A percentile compares a stretch with the other conserved stretches of the same genome.
These are phyloP conservation scores for Pelargonium citronellum DNA, from an alignment of 441 rosid species.

Conservation along the genomic window DNA sequence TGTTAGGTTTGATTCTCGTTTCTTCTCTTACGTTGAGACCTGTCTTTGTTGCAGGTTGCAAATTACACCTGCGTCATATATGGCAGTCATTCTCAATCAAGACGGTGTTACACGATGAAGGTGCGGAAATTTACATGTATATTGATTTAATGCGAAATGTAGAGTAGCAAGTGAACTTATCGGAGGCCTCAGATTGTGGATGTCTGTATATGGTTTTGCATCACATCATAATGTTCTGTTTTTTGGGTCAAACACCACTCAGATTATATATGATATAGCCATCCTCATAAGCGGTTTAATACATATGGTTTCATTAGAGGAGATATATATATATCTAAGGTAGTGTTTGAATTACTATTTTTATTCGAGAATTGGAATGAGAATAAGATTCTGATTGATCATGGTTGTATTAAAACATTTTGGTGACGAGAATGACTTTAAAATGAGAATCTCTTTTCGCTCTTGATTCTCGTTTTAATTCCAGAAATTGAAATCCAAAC, in stretches of 20 bases:
- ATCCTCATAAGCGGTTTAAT: too few species aligned
- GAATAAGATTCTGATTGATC: too few species aligned
- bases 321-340: too few species aligned
- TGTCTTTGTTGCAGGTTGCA: conserved; percentile 9
- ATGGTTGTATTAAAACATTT: too few species aligned
- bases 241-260: not conserved
- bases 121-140: conserved; percentile 9
- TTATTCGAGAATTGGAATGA: too few species aligned
- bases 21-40: not conserved
- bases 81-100: not conserved
- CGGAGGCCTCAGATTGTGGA: conserved; percentile 6
- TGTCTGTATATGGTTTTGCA: conserved; percentile 10
- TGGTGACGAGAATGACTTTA: too few species aligned
- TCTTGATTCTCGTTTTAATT: too few species aligned
- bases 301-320: too few species aligned
- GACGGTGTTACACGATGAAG: not conserved
- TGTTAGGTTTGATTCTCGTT: not conserved
- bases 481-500: too few species aligned
- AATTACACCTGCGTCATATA: not conserved
- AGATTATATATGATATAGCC: not conserved
- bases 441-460: too few species aligned
- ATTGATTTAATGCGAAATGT: not conserved
- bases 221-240: conserved; percentile 3
- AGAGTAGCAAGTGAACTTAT: not conserved
- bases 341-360: too few species aligned